phyloP scores from a whole-genome alignment of 2,329 filamentous ascomycete species.

The Teratosphaeria nubilosa region DNA sequence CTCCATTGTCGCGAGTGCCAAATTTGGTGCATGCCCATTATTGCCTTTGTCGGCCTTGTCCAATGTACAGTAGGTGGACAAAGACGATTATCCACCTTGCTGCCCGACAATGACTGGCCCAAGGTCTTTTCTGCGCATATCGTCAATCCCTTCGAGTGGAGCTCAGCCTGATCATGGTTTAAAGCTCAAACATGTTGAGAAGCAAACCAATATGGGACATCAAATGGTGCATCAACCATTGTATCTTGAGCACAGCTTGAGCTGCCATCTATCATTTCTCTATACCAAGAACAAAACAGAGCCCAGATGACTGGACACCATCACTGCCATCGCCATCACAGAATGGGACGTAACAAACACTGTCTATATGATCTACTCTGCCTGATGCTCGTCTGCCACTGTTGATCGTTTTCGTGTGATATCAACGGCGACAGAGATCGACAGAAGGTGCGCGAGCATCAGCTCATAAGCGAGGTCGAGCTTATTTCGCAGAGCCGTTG shows the following conservation, averaged over 20 bases:
- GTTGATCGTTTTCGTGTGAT: no score
- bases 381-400: no score
- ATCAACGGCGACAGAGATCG: no score
- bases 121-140: not conserved
- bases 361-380: not conserved
- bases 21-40: not conserved
- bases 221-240: not conserved
- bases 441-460: not conserved
- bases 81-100: not conserved
- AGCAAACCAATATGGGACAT: no score
- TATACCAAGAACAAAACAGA: not conserved
- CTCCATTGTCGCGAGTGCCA: no score
- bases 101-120: not conserved
- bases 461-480: not conserved
- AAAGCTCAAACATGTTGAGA: no score
- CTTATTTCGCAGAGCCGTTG: slow-evolving; percentile 7
- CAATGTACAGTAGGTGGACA: not conserved
- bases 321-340: not conserved
- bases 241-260: not conserved
- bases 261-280: not conserved
- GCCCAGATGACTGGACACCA: not conserved
- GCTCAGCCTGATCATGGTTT: no score
- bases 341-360: no score
- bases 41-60: not conserved
- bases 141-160: no score